Conservation (phyloP, 139 green algal genomes). For the Picochlorum sp. region DNA sequence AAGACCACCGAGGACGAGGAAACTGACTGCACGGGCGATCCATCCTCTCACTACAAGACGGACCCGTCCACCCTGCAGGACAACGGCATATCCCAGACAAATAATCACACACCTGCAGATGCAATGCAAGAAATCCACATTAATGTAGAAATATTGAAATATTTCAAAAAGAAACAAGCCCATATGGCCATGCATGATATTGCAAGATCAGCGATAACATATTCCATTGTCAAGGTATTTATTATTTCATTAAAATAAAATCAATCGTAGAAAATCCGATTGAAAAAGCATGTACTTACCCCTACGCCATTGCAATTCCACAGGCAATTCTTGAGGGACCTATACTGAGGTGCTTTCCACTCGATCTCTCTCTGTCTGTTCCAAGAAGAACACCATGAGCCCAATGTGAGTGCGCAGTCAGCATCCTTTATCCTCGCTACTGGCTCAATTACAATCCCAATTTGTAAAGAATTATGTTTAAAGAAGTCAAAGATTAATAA, state of each 20-base stretch:
- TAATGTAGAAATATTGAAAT: too few species aligned
- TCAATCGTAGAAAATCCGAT: neutral
- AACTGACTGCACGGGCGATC: neutral
- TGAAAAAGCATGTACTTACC: neutral
- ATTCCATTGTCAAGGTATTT: too few species aligned
- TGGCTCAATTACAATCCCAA: too few species aligned
- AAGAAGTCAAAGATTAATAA: too few species aligned
- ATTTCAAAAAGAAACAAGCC: neutral
- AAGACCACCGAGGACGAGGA: neutral
- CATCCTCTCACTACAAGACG: neutral
- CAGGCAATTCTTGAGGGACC: conserved; percentile 1
- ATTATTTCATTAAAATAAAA: neutral
- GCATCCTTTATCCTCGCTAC: too few species aligned
- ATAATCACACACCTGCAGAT: neutral
- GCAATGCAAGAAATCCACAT: too few species aligned
- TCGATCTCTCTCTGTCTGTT: too few species aligned
- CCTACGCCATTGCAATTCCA: conserved; percentile 7
- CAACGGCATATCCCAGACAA: neutral
- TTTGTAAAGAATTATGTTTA: too few species aligned
- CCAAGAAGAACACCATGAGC: too few species aligned
- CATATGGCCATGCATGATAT: neutral
- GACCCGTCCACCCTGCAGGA: conserved; percentile 5
- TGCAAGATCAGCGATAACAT: too few species aligned
- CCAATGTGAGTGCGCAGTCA: too few species aligned
- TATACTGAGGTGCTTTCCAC: too few species aligned